Conservation (phyloP, 345 rosid species). For the Trapa incisa region DNA sequence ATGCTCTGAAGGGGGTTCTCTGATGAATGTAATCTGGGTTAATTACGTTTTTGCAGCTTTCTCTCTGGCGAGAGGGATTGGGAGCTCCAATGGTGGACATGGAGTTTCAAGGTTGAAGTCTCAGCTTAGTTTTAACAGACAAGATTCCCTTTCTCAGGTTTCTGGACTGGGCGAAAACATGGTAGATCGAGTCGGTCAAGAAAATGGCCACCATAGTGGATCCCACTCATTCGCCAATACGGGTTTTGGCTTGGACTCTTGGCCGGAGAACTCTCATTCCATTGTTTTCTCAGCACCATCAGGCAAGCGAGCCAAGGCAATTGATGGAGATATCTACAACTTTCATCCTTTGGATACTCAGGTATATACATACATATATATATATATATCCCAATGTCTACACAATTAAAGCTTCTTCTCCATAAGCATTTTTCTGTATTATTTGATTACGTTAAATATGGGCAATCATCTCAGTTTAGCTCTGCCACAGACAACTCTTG, state of each 20-base stretch:
- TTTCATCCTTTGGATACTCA: slow-evolving; percentile 60
- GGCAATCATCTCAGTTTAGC: slow-evolving; percentile 48
- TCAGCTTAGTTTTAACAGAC: slow-evolving; percentile 67
- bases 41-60: slow-evolving; percentile 27
- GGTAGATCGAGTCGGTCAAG: slow-evolving; percentile 37
- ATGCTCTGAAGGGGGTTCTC: too few species aligned
- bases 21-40: neutral
- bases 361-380: slow-evolving; percentile 24
- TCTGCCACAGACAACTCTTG: slow-evolving; percentile 68
- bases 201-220: slow-evolving; percentile 23
- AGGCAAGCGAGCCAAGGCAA: slow-evolving; percentile 39
- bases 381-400: neutral
- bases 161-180: slow-evolving; percentile 49
- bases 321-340: slow-evolving; percentile 49
- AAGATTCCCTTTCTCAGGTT: slow-evolving; percentile 59
- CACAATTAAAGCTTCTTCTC: too few species aligned
- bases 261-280: slow-evolving; percentile 53
- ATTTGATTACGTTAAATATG: slow-evolving; percentile 5
- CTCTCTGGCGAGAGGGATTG: slow-evolving; percentile 49
- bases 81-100: slow-evolving; percentile 38
- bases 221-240: slow-evolving; percentile 27
- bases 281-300: slow-evolving; percentile 58
- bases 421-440: too few species aligned
- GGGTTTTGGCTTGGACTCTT: slow-evolving; percentile 56
- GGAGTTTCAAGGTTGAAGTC: slow-evolving; percentile 53